Evolutionary conservation across 2,329 filamentous ascomycete species (phyloP).

Genomic region (Phialophora expanda): DNA sequence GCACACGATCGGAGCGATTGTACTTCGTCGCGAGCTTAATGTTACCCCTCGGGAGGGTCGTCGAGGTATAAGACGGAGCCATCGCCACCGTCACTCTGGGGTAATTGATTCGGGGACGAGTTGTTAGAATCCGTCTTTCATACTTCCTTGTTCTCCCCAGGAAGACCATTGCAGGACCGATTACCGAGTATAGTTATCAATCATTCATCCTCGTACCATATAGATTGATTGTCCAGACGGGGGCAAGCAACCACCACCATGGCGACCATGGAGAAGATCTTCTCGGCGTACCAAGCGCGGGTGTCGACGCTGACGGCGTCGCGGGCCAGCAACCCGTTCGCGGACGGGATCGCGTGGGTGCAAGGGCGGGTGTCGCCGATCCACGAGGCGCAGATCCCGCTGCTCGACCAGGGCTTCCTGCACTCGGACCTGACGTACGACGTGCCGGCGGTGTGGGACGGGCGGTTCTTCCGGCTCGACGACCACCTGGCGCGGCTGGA

Average conservation of each 20-base stretch:
- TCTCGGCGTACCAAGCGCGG: conserved; percentile 48
- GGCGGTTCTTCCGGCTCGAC: conserved; percentile 59
- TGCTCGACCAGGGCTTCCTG: conserved; percentile 59
- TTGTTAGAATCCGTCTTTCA: no score
- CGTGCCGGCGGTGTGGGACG: conserved; percentile 59
- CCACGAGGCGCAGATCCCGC: conserved; percentile 55
- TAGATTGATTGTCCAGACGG: not conserved
- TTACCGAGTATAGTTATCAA: no score
- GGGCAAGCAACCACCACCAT: conserved; percentile 44
- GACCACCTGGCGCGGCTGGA: conserved; percentile 56
- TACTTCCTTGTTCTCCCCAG: not conserved
- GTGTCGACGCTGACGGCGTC: conserved; percentile 41
- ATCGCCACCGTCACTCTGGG: not conserved
- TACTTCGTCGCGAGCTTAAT: not conserved
- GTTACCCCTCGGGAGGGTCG: not conserved
- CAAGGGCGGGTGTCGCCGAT: conserved; percentile 53
- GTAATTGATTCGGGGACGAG: no score
- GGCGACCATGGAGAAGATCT: conserved; percentile 54
- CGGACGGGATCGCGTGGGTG: conserved; percentile 57
- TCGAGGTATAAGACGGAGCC: not conserved
- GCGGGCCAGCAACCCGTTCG: conserved; percentile 48
- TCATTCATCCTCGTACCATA: no score
- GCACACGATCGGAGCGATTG: not conserved
- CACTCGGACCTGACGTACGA: conserved; percentile 61
- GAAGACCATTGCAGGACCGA: not conserved